phyloP scores from a whole-genome alignment of 2,329 filamentous ascomycete genomes.

The Colletotrichum sp. region DNA sequence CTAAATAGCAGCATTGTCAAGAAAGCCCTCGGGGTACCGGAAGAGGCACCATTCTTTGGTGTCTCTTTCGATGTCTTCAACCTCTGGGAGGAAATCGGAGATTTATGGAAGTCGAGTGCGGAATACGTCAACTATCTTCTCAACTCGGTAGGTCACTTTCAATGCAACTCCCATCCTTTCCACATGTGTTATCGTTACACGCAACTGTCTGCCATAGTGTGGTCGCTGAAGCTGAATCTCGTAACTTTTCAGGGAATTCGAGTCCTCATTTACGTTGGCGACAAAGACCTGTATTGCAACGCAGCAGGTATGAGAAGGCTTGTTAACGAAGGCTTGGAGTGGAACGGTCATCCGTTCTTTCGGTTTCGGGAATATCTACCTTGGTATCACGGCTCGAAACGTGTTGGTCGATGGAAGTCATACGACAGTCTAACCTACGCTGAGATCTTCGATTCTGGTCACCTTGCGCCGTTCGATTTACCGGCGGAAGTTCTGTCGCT shows the following conservation, averaged over 20 bases:
- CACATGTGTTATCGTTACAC: not conserved
- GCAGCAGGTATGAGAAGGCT: not conserved
- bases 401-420: not conserved
- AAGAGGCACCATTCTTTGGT: not conserved
- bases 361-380: not conserved
- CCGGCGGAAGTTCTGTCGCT: not conserved
- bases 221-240: not conserved
- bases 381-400: not conserved
- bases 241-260: not conserved
- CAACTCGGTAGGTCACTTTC: not conserved
- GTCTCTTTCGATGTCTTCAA: not conserved
- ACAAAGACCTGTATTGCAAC: constrained; percentile 5
- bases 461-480: not conserved
- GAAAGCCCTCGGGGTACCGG: not conserved
- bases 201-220: not conserved
- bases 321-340: not conserved
- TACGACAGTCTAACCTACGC: not conserved
- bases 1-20: not conserved
- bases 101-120: not conserved
- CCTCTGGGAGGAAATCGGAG: not conserved
- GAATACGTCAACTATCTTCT: not conserved
- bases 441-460: not conserved
- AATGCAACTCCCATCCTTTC: fast-evolving
- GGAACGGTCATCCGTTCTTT: not conserved
- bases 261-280: not conserved